Percentiles rank a stretch among this genome's conserved stretches.
Conservation (phyloP, 164 flowering plant species). For the Pachysandra terminalis region DNA sequence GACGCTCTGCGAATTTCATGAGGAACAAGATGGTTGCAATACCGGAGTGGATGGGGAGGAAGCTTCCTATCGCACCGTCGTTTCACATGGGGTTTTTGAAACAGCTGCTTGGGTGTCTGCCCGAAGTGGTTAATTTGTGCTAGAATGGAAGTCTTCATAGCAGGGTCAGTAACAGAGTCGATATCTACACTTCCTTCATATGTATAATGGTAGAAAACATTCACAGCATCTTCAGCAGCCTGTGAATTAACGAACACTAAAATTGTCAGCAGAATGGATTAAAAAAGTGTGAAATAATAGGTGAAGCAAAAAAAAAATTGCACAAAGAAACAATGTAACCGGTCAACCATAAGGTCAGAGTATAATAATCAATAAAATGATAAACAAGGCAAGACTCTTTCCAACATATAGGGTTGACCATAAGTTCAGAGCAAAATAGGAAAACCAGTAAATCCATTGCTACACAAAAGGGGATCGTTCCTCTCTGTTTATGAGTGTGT, state of each 20-base stretch:
- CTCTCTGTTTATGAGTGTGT: no score
- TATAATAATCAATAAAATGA: background rate
- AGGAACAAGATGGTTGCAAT: slow-evolving; percentile 60
- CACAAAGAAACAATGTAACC: background rate
- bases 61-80: slow-evolving; percentile 68
- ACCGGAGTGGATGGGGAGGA: slow-evolving; percentile 74
- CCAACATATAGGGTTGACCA: no score
- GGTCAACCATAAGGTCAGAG: background rate
- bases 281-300: slow-evolving; percentile 1
- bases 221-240: slow-evolving; percentile 98
- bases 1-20: slow-evolving; percentile 65
- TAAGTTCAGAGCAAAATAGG: no score
- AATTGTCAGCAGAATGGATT: slow-evolving; percentile 2
- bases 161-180: slow-evolving; percentile 91
- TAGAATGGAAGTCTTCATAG: slow-evolving; percentile 97
- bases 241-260: slow-evolving; percentile 24
- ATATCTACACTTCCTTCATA: slow-evolving; percentile 99
- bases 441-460: no score
- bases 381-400: no score
- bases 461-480: no score
- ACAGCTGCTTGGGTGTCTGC: slow-evolving; percentile 95
- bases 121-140: slow-evolving; percentile 99
- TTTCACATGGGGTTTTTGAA: slow-evolving; percentile 81
- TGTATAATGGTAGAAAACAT: slow-evolving; percentile 98
- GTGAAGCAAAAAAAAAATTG: background rate